phyloP scores from a whole-genome alignment of 225 moss, liverwort and hornwort genomes.

The Polytrichum formosum region DNA sequence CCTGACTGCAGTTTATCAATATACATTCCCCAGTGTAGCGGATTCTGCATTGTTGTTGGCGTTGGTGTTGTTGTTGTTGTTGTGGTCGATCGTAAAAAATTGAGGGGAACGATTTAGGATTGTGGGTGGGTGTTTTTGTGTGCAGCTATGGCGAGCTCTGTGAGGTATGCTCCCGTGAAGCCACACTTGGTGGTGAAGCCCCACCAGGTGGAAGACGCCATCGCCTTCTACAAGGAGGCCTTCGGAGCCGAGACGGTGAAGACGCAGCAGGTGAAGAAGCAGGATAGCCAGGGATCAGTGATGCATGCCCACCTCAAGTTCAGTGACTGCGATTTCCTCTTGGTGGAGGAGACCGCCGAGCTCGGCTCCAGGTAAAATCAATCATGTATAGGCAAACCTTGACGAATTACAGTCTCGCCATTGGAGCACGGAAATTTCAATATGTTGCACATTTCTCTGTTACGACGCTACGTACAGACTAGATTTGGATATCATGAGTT shows the following conservation, averaged over 20 bases:
- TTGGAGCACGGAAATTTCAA: no score
- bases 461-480: no score
- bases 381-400: no score
- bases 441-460: no score
- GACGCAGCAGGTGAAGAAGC: slow-evolving; percentile 67
- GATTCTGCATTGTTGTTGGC: no score
- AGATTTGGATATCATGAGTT: no score
- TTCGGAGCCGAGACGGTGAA: slow-evolving; percentile 55
- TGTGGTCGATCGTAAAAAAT: no score
- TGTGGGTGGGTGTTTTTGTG: background rate
- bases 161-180: slow-evolving; percentile 48
- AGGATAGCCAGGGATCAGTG: slow-evolving; percentile 32
- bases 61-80: no score
- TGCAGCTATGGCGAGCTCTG: slow-evolving; percentile 17
- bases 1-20: no score
- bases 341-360: slow-evolving; percentile 52
- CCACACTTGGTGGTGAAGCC: slow-evolving; percentile 57
- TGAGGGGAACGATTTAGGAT: no score
- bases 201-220: slow-evolving; percentile 47
- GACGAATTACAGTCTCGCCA: no score
- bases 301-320: slow-evolving; percentile 61
- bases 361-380: slow-evolving; percentile 33
- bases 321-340: slow-evolving; percentile 44
- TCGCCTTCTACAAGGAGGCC: slow-evolving; percentile 59
- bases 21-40: no score